Conservation (phyloP, 2,329 filamentous ascomycete genomes). For the Alternaria dauci region DNA sequence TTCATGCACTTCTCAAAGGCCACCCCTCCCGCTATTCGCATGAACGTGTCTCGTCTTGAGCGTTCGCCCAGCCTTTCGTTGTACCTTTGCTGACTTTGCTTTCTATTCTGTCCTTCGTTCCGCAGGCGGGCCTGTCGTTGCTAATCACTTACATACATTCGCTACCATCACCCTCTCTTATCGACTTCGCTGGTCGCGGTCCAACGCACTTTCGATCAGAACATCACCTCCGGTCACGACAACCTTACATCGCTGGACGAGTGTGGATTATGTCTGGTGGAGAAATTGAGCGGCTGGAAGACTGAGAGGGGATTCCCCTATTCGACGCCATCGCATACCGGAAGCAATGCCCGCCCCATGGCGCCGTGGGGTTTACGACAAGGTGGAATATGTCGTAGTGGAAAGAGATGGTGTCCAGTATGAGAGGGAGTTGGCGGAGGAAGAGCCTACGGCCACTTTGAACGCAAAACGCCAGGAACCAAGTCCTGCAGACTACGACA, state of each 20-base stretch:
- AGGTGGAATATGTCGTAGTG: conserved; percentile 43
- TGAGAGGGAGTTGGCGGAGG: conserved; percentile 20
- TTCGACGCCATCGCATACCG: conserved; percentile 29
- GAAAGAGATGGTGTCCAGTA: conserved; percentile 28
- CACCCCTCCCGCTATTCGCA: conserved; percentile 39
- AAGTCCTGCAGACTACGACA: conserved; percentile 16
- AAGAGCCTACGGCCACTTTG: conserved; percentile 32
- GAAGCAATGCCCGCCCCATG: conserved; percentile 44
- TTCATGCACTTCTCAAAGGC: conserved; percentile 52
- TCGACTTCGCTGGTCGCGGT: conserved; percentile 40
- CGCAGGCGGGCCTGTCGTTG: conserved; percentile 49
- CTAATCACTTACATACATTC: conserved; percentile 46
- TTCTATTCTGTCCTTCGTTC: conserved; percentile 46
- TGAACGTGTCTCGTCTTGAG: conserved; percentile 47
- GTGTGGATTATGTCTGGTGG: conserved; percentile 47
- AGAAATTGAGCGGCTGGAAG: conserved; percentile 43
- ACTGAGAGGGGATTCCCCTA: conserved; percentile 43
- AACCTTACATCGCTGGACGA: conserved; percentile 30
- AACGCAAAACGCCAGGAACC: conserved; percentile 25
- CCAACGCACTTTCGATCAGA: conserved; percentile 48
- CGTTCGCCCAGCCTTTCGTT: conserved; percentile 48
- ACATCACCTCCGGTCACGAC: conserved; percentile 23
- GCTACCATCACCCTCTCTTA: conserved; percentile 36
- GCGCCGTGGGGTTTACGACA: conserved; percentile 28
- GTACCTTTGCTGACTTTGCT: conserved; percentile 43